Base-by-base conservation (phyloP, 306 rosid genomes). In the Fagus crenata region DNA sequence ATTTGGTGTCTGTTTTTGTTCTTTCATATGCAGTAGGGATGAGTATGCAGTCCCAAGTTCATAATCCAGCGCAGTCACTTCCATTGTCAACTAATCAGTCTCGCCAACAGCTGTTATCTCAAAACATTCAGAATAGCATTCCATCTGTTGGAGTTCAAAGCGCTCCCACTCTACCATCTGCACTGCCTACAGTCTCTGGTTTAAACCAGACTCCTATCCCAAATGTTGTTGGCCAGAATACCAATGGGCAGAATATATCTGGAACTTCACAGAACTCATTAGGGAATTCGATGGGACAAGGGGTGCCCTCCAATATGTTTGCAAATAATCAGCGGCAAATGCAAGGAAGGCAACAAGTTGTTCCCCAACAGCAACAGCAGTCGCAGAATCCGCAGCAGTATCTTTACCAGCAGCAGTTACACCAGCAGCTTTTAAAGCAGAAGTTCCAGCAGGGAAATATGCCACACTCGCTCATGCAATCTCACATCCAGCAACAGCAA, bases 261-360 rank as follows among this genome's bases (percentile, higher is more conserved):
- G 90, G 86, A 49, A 75, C 64, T 78, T 69, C 89, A 31, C 96
- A 88, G 78, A 91, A 77, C 77, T 69, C 97, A 7, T 80, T 77
- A 63, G 96, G 92, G 60, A 89, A 81, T 77, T 56, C 88, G 59
- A 86, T 88, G 83, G 92, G 90, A 67, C 97, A 88, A 75, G 87
- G 88, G 79, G 84, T 85, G 72, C 85, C 89, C 77, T 81, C 89
- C 59, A 88, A 85, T 82, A 84, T 92, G 86, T 90, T 84, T 85
- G 17, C 89, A 49, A 91, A 84, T 77, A 77, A 96, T 72, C 97
- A 87, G 82, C 89, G 96, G 82, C 93, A 83, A 90, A 76, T 89
- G 82, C 83, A 73, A 53, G 97, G 92, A 83, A 87, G 96, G 85
- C 98, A 90, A 84, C 96, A 88, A 75, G 90, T 76, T 75, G 78